phyloP scores from a whole-genome alignment of 2,329 filamentous ascomycete species.

The Exserohilum rostratum region DNA sequence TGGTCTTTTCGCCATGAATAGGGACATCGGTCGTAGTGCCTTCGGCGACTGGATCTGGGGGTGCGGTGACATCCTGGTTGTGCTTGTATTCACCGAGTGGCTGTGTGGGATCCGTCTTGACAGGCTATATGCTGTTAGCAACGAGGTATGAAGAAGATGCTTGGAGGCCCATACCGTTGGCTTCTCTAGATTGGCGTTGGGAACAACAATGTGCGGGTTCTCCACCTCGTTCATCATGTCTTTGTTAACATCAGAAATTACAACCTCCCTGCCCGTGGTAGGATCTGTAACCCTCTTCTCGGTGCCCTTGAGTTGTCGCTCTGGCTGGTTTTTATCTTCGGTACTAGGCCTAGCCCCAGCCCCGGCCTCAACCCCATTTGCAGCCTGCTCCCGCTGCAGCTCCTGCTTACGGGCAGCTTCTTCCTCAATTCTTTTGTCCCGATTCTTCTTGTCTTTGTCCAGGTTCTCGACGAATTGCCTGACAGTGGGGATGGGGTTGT shows the following conservation, averaged over 20 bases:
- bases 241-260: slow-evolving; percentile 80
- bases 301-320: slow-evolving; percentile 54
- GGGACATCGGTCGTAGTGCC: slow-evolving; percentile 91
- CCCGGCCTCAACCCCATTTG: too few relatives aligned
- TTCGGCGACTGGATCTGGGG: slow-evolving; percentile 81
- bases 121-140: slow-evolving; percentile 50
- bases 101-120: slow-evolving; percentile 74
- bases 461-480: slow-evolving; percentile 80
- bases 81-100: slow-evolving; percentile 79
- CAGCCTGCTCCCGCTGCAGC: neutral
- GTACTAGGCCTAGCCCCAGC: too few relatives aligned
- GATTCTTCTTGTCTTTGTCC: slow-evolving; percentile 76
- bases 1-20: slow-evolving; percentile 95
- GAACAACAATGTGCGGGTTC: slow-evolving; percentile 78
- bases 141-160: neutral
- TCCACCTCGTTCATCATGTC: slow-evolving; percentile 72
- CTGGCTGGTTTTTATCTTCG: slow-evolving; percentile 53
- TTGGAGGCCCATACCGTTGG: slow-evolving; percentile 58
- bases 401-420: slow-evolving; percentile 40
- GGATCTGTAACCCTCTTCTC: slow-evolving; percentile 78
- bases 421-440: slow-evolving; percentile 74
- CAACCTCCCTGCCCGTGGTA: slow-evolving; percentile 82
- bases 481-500: slow-evolving; percentile 86
- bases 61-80: slow-evolving; percentile 87
- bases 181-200: slow-evolving; percentile 86